Base-by-base conservation (phyloP, 2,329 filamentous ascomycete genomes). In the Cadophora luteo-olivacea region DNA sequence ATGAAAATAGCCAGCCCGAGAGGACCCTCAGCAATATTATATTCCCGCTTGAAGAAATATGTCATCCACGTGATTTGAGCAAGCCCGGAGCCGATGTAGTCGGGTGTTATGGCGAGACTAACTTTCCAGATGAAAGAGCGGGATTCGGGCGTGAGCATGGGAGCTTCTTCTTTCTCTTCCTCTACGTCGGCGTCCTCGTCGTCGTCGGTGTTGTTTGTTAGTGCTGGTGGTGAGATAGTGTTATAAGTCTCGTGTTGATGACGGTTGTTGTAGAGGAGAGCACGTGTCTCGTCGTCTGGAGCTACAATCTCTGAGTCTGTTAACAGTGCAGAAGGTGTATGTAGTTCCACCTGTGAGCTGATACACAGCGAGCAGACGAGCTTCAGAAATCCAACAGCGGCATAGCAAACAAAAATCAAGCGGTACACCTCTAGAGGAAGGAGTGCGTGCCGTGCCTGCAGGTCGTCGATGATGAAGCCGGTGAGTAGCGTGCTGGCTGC, bases 31-130 rank as follows among this genome's bases (percentile, higher is more conserved):
- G 9, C 61, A 36, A 63, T 36, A 3, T 52, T n/a, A 45, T 49
- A 63, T 36, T 63, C n/a, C 0, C 45, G 41, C 29, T 63, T 49
- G 61, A 63, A 63, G 45, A 52, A 63, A 38, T 63, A 63, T 11
- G 61, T 52, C 41, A 63, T 63, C 61, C 61, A 63, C 8, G 61
- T 51, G 24, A 32, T 63, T 14, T 49, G 45, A 4, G 61, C 45
- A 0, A 63, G 45, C 3, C 45, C 45, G 1, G 61, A 63, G 32
- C 38, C 45, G 11, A 63, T 51, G 45, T 51, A 63, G 25, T 63
- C 41, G 3, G 32, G 61, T 22, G 8, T 36, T 36, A 51, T 63
- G 32, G 41, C 45, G 11, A 63, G 45, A 16, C 45, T 51, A 4
- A 63, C 11, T 22, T 63, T 49, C 61, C 25, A 63, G 41, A 52